Evolutionary conservation across 495 filamentous ascomycete species (phyloP).

Genomic region (Penicillium arizonense): DNA sequence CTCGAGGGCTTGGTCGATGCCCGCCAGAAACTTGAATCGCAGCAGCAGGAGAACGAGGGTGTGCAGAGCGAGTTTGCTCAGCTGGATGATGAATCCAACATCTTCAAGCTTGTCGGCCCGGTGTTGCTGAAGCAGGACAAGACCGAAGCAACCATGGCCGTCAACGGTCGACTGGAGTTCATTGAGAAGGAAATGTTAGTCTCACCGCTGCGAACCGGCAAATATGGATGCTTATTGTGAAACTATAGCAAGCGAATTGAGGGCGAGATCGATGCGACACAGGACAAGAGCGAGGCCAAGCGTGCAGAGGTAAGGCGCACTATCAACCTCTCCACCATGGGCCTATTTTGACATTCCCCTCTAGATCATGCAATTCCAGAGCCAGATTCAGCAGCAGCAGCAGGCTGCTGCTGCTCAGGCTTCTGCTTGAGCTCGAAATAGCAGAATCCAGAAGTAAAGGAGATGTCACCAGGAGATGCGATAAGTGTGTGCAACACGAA

Average conservation of each 20-base stretch:
- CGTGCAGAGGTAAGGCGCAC: slow-evolving; percentile 58
- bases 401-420: slow-evolving; percentile 37
- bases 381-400: slow-evolving; percentile 41
- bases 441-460: not conserved
- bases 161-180: slow-evolving; percentile 85
- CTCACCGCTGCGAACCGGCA: not conserved
- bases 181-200: slow-evolving; percentile 91
- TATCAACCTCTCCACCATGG: not conserved
- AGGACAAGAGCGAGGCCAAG: slow-evolving; percentile 80
- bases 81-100: slow-evolving; percentile 75
- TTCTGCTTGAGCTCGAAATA: slow-evolving; percentile 26
- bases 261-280: slow-evolving; percentile 70
- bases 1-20: slow-evolving; percentile 71
- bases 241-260: slow-evolving; percentile 76
- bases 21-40: slow-evolving; percentile 91
- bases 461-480: not conserved
- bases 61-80: slow-evolving; percentile 89
- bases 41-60: slow-evolving; percentile 85
- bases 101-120: slow-evolving; percentile 94
- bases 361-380: slow-evolving; percentile 46
- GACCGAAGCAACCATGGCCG: slow-evolving; percentile 80
- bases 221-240: slow-evolving; percentile 7
- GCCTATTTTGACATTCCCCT: slow-evolving; percentile 16
- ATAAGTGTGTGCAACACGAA: not conserved
- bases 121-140: slow-evolving; percentile 94